Base-by-base conservation (phyloP, 225 moss, liverwort and hornwort species). In the Pseudisothecium myosuroides region DNA sequence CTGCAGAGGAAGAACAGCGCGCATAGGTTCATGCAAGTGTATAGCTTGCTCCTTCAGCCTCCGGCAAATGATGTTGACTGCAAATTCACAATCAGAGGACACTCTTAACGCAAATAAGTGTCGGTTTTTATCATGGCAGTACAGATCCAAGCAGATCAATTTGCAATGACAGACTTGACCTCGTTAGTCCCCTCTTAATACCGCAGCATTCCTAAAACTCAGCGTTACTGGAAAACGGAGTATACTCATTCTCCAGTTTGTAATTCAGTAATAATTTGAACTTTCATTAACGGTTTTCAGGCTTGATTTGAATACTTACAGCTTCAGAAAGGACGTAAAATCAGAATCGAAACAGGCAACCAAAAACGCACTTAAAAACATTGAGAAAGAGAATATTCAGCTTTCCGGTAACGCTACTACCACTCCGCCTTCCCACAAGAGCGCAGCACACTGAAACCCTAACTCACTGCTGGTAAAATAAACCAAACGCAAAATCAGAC, bases 41-140 rank as follows among this genome's bases (percentile, higher is more conserved):
- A 97, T 91, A 52, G 97, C 96, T 88, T 96, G 97, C 67, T 99
- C 99, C 89, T 96, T 99, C 93, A 99, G 79, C 91, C 96, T 96
- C 89, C 96, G 96, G 88, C 99, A 97, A 74, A 99, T 65, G 80
- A 84, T 92, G 92, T 93, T 99, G 68, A 96, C 98, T 98, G 95
- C 90, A 89, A 93, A 81, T 68, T 66, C 81, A 83, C 39, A 78
- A 73, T 59, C 72, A 88, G 68, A 59, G 64, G 22, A 84, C 65
- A 58, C 64, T n/a, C 54, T 71, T 72, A 39, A 85, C 34, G 13
- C 52, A 83, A 82, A 71, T 14, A 87, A 85, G 18, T 73, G 85
- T 62, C 32, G 47, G 15, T 6, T 58, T 39, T 12, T 52, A 27
- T 79, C 76, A 78, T 45, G 65, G 67, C 64, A 71, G 67, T 47